These are phyloP conservation scores for Trapa bicornis DNA, from an alignment of 345 rosid genomes.

Conservation along the genomic window DNA sequence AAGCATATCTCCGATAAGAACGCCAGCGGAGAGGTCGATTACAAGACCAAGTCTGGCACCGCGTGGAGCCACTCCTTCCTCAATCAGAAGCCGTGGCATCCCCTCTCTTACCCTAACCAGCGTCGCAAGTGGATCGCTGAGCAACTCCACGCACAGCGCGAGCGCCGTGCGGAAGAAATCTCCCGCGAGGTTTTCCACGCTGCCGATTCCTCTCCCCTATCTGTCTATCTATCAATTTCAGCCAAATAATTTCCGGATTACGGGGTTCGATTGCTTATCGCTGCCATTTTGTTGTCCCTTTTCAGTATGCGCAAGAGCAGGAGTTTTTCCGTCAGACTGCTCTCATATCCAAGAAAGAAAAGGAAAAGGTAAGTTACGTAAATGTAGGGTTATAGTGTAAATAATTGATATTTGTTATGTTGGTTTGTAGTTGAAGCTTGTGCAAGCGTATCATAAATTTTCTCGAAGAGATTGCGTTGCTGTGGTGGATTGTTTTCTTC, in stretches of 20 bases:
- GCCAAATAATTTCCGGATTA: background rate
- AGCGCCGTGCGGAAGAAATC: conserved; percentile 66
- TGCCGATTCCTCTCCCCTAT: background rate
- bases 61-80: conserved; percentile 97
- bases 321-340: conserved; percentile 92
- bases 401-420: background rate
- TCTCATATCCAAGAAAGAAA: conserved; percentile 85
- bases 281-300: background rate
- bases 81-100: conserved; percentile 99
- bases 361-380: conserved; percentile 51
- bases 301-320: conserved; percentile 91
- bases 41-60: conserved; percentile 83
- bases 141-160: conserved; percentile 66
- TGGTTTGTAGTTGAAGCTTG: background rate
- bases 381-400: background rate
- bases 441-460: background rate
- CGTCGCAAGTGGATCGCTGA: conserved; percentile 99
- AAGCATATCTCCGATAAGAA: conserved; percentile 50
- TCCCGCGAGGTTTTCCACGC: conserved; percentile 58
- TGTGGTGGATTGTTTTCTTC: background rate
- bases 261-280: background rate
- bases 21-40: conserved; percentile 64
- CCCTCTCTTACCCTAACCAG: conserved; percentile 94
- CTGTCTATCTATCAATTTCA: background rate
- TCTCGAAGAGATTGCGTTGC: background rate